These are phyloP conservation scores for Scedosporium dehoogii DNA, from an alignment of 2,329 filamentous ascomycete species.

Conservation along the genomic window DNA sequence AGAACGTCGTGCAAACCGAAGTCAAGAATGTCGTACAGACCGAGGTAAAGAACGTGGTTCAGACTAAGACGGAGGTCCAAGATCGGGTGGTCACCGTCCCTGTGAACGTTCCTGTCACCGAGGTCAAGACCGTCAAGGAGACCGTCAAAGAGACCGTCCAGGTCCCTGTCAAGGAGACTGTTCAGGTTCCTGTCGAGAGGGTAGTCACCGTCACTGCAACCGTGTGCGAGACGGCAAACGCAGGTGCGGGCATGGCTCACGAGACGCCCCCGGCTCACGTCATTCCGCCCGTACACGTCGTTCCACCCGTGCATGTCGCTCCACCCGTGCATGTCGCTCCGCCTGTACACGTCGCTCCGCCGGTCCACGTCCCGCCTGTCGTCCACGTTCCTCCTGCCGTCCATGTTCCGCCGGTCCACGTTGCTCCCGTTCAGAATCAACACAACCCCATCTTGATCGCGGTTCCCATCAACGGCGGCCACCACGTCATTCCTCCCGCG, in stretches of 20 bases:
- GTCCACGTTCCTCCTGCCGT: background rate
- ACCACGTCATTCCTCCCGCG: background rate
- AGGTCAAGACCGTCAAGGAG: background rate
- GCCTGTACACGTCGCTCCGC: background rate
- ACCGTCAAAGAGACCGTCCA: conserved; percentile 1
- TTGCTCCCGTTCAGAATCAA: background rate
- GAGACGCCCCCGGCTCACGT: background rate
- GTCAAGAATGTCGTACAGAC: background rate
- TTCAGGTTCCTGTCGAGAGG: background rate
- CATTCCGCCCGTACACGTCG: background rate
- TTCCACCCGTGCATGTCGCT: background rate
- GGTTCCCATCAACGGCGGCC: background rate
- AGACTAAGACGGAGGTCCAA: background rate
- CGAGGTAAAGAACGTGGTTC: background rate
- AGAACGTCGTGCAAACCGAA: background rate
- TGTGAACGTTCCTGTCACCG: conserved; percentile 2
- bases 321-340: background rate
- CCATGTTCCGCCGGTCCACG: background rate
- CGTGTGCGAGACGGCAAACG: background rate
- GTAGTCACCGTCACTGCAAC: background rate
- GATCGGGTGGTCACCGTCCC: background rate
- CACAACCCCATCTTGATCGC: background rate
- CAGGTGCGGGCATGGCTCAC: background rate
- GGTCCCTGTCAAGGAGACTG: background rate
- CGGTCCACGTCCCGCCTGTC: background rate